Percentiles rank a stretch among this genome's conserved stretches.
phyloP scores from a whole-genome alignment of 2,329 filamentous ascomycete genomes.

The Microcera coccophila region DNA sequence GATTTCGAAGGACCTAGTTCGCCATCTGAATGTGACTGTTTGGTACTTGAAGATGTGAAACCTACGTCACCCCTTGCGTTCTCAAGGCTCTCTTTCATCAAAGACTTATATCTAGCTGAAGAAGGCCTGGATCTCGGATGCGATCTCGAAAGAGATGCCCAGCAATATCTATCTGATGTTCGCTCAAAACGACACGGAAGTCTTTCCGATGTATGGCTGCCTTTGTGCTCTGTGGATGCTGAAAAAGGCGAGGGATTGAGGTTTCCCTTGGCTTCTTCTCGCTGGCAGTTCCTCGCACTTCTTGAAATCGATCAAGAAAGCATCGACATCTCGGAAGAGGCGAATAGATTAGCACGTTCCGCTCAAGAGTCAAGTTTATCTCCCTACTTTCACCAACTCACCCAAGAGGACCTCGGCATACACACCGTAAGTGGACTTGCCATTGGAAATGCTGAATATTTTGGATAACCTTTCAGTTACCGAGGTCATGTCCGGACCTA shows the following conservation, averaged over 20 bases:
- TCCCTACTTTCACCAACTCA: not conserved
- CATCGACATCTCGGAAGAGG: conserved; percentile 3
- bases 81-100: not conserved
- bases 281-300: conserved; percentile 22
- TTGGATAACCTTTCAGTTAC: not conserved
- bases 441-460: not conserved
- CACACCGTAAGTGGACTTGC: conserved; percentile 4
- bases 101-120: not conserved
- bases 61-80: not conserved
- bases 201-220: conserved; percentile 29
- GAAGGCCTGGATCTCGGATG: conserved; percentile 25
- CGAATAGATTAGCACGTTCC: not conserved
- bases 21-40: not conserved
- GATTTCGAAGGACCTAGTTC: not conserved
- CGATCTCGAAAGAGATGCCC: conserved; percentile 18
- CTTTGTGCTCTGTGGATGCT: conserved; percentile 19
- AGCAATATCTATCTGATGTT: conserved; percentile 19
- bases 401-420: conserved; percentile 6
- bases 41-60: not conserved
- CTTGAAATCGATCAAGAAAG: conserved; percentile 27
- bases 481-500: conserved; percentile 7
- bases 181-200: conserved; percentile 14
- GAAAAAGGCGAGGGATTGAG: conserved; percentile 27
- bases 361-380: not conserved
- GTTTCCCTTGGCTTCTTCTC: conserved; percentile 20